Percentiles rank a stretch among this genome's conserved stretches.
These are phyloP conservation scores for Aechmea fasciata DNA, from an alignment of 176 grass and related monocot species.

Conservation along the genomic window DNA sequence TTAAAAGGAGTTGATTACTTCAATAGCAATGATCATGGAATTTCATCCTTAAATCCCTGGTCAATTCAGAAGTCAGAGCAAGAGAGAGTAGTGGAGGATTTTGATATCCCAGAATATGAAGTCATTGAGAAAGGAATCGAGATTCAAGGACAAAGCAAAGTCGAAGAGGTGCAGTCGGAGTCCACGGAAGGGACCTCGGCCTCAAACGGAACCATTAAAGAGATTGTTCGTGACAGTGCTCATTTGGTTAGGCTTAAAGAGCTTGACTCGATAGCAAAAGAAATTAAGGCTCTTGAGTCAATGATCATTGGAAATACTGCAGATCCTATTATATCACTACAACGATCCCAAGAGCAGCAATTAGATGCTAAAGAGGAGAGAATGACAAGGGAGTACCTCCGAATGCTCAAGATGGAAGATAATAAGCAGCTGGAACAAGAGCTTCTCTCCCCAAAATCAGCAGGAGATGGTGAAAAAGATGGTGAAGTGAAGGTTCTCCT, in stretches of 20 bases:
- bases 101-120: conserved; percentile 54
- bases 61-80: conserved; percentile 17
- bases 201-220: conserved; percentile 44
- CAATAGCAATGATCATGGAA: conserved; percentile 17
- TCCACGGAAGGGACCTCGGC: neutral
- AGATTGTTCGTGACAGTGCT: conserved; percentile 53
- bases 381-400: conserved; percentile 59
- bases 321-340: conserved; percentile 6
- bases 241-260: conserved; percentile 47
- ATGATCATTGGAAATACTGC: conserved; percentile 28
- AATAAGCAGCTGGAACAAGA: conserved; percentile 27
- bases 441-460: conserved; percentile 25
- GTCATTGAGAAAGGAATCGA: conserved; percentile 79
- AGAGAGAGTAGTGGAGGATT: conserved; percentile 19
- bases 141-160: conserved; percentile 6
- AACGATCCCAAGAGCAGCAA: conserved; percentile 4
- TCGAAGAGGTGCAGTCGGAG: conserved; percentile 15
- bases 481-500: conserved; percentile 25
- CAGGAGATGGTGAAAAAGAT: conserved; percentile 14
- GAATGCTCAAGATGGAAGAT: conserved; percentile 49
- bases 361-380: conserved; percentile 57
- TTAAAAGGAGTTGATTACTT: conserved; percentile 29
- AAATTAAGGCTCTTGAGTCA: conserved; percentile 66
- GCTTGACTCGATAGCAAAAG: conserved; percentile 59
- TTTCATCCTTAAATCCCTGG: conserved; percentile 2